Evolutionary conservation across 306 rosid genomes (phyloP), one percentile per base, ranked within the genome.

Genomic region (Alnus rubra): DNA sequence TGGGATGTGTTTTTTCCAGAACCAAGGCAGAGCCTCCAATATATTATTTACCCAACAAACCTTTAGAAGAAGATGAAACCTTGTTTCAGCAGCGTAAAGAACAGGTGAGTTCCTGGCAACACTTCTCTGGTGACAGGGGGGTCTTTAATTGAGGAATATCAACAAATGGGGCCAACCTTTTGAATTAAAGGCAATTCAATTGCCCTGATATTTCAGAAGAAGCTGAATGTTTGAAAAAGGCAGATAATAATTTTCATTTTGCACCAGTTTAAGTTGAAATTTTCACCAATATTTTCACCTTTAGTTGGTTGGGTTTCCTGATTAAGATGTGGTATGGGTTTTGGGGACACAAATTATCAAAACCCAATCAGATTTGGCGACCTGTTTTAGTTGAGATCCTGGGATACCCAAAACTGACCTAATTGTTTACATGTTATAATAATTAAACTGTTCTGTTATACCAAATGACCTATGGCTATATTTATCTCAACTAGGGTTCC

Each of bases 1-100:
- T 64, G 81, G 72, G 50, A 28, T 84, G 56, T 64, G 42, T 82
- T 51, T 30, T 87, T 85, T 82, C 71, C 93, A 95, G 99, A 90
- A 95, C 98, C 33, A 91, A 91, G 84, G 78, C 99, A 51, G 98
- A 93, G 76, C 99, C 99, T 82, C 91, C 94, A 15, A 95, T 95
- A 80, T 93, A 90, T 80, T 95, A 90, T 87, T 77, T 93, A 81
- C 97, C 98, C n/a, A 95, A 89, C 79, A 95, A 90, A 83, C 96
- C 97, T 67, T 76, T 90, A 82, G 96, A 93, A 14, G 94, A 89
- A 44, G 92, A 90, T 72, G 82, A 84, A 45, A 69, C 48, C 19
- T 83, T 81, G 18, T 44, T 77, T 74, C 91, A 88, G 84, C 93
- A 89, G 89, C 88, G 30, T 79, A 92, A 87, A 85, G 97, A 92